phyloP scores from a whole-genome alignment of 2,329 filamentous ascomycete species.

The Phialophora expanda region DNA sequence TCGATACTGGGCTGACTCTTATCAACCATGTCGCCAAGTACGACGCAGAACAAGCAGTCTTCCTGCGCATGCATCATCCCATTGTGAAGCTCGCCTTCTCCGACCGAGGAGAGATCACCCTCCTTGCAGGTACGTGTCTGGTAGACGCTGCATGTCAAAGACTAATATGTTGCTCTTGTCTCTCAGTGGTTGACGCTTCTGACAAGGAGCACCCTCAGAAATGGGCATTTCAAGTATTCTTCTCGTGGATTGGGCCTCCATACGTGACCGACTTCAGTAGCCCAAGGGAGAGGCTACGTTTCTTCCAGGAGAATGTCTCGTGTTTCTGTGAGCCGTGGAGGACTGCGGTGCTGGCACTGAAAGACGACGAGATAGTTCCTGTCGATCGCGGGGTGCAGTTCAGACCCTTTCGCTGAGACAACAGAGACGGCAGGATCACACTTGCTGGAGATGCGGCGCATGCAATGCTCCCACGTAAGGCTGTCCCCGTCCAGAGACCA shows the following conservation, averaged over 20 bases:
- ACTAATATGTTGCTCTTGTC: not conserved
- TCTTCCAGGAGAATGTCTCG: slow-evolving; percentile 3
- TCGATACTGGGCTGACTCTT: slow-evolving; percentile 6
- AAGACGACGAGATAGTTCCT: slow-evolving; percentile 34
- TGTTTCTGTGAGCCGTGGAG: slow-evolving; percentile 10
- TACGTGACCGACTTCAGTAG: not conserved
- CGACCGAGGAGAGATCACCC: not conserved
- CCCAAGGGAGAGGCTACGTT: slow-evolving; percentile 2
- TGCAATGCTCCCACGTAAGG: slow-evolving; percentile 52
- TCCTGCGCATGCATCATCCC: slow-evolving; percentile 19
- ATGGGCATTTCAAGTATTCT: slow-evolving; percentile 9
- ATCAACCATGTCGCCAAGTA: slow-evolving; percentile 19
- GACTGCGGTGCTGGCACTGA: slow-evolving; percentile 9
- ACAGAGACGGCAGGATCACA: slow-evolving; percentile 39
- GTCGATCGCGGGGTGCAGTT: slow-evolving; percentile 5
- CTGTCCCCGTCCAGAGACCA: not conserved
- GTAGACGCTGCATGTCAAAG: not conserved
- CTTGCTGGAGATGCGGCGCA: slow-evolving; percentile 51
- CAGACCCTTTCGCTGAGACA: slow-evolving; percentile 9
- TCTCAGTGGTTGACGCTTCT: slow-evolving; percentile 14
- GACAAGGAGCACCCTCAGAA: slow-evolving; percentile 13
- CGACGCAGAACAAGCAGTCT: not conserved
- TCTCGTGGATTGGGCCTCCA: slow-evolving; percentile 3
- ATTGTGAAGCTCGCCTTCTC: slow-evolving; percentile 16
- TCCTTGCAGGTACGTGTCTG: slow-evolving; percentile 8